Percentiles rank a stretch among this genome's conserved stretches.
phyloP scores from a whole-genome alignment of 495 filamentous ascomycete species.

The Filosporella fistucella region DNA sequence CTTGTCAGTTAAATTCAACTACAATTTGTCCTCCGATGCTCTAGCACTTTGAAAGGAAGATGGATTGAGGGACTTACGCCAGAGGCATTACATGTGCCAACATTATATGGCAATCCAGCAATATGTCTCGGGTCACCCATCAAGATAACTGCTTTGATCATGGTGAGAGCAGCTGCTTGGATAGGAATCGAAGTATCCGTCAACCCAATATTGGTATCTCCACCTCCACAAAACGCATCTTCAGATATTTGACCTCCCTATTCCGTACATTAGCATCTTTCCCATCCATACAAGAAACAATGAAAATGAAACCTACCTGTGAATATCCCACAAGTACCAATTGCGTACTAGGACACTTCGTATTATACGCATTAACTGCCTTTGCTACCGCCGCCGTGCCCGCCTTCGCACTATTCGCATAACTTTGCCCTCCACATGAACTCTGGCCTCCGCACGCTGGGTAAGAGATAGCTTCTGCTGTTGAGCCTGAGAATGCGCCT shows the following conservation, averaged over 20 bases:
- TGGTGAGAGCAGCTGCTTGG: conserved; percentile 38
- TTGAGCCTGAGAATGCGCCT: conserved; percentile 44
- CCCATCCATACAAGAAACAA: background rate
- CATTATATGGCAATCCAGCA: conserved; percentile 51
- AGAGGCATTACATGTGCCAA: conserved; percentile 50
- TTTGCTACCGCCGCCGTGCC: conserved; percentile 48
- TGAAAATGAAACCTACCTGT: conserved; percentile 30
- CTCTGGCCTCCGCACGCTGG: conserved; percentile 55
- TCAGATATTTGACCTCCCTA: conserved; percentile 62
- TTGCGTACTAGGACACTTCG: conserved; percentile 49
- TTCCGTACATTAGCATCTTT: background rate
- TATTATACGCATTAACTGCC: conserved; percentile 51
- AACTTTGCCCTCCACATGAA: conserved; percentile 44
- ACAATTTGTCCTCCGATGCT: too few species aligned
- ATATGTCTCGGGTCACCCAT: conserved; percentile 57
- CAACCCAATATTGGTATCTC: conserved; percentile 45
- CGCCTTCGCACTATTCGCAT: conserved; percentile 46
- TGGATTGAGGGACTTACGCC: conserved; percentile 44
- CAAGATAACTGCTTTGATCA: conserved; percentile 58
- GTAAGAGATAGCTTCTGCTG: conserved; percentile 51
- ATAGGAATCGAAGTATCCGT: conserved; percentile 42
- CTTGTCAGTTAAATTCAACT: conserved; percentile 1
- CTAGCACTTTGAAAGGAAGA: background rate
- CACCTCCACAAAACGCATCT: conserved; percentile 57
- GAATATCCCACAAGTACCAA: conserved; percentile 60